Conservation (phyloP, 2,329 filamentous ascomycete genomes). For the Trichoderma cornu-damae region DNA sequence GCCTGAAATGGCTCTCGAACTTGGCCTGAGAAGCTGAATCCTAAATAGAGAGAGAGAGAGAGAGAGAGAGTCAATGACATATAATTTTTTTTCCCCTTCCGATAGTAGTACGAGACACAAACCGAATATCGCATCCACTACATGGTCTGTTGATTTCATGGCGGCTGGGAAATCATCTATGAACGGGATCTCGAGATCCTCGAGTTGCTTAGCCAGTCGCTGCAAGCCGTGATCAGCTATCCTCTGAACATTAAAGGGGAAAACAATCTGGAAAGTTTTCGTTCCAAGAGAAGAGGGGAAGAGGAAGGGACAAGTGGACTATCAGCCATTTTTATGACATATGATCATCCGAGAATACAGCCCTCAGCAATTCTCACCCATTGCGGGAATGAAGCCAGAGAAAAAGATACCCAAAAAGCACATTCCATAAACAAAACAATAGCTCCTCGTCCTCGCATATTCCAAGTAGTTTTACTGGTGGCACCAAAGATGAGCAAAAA, state of each 20-base stretch:
- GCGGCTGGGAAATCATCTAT: constrained; percentile 70
- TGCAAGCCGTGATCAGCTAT: constrained; percentile 39
- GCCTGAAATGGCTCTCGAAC: constrained; percentile 86
- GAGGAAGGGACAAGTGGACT: not conserved
- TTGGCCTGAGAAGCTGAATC: constrained; percentile 88
- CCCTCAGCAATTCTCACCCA: not conserved
- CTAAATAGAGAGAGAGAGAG: constrained; percentile 41
- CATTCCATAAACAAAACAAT: constrained; percentile 21
- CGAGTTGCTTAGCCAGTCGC: constrained; percentile 79
- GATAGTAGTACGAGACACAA: constrained; percentile 25
- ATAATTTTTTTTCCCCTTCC: not conserved
- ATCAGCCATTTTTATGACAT: not conserved
- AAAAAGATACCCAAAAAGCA: constrained; percentile 19
- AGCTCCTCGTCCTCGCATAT: not conserved
- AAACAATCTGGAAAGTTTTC: not conserved
- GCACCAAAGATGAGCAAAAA: not conserved
- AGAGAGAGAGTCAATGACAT: constrained; percentile 19
- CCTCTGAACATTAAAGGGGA: not conserved
- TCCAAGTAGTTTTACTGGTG: not conserved
- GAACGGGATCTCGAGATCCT: constrained; percentile 78
- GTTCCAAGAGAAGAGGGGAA: not conserved
- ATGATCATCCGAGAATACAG: not conserved
- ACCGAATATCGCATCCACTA: constrained; percentile 94
- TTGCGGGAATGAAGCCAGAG: not conserved
- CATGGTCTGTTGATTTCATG: constrained; percentile 64